A percentile compares a stretch with the other conserved stretches of the same genome.
These are phyloP conservation scores for Yamadazyma oceani DNA, from an alignment of 1,139 yeast species.

Conservation along the genomic window DNA sequence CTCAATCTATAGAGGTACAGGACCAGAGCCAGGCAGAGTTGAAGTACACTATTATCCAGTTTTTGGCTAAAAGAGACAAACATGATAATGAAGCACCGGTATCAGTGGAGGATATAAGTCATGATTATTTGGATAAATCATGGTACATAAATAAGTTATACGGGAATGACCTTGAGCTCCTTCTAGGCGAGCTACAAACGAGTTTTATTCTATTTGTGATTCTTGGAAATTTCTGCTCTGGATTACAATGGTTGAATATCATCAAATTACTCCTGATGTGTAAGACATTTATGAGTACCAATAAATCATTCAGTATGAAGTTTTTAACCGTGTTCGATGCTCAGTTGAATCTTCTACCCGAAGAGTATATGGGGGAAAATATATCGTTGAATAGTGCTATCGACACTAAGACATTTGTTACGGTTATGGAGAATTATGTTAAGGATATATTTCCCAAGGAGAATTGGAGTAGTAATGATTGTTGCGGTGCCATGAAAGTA, in stretches of 20 bases:
- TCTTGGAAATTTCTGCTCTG: constrained; percentile 31
- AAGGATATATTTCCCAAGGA: constrained; percentile 18
- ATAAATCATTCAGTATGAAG: constrained; percentile 15
- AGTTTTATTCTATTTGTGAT: constrained; percentile 26
- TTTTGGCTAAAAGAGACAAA: constrained; percentile 13
- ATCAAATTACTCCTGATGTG: constrained; percentile 26
- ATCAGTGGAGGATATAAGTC: constrained; percentile 17
- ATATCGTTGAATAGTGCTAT: constrained; percentile 18
- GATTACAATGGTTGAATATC: constrained; percentile 30
- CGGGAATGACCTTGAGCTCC: constrained; percentile 20
- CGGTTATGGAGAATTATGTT: constrained; percentile 22
- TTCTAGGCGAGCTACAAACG: constrained; percentile 28
- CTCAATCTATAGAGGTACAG: background rate
- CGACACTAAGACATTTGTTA: constrained; percentile 17
- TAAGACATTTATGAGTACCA: constrained; percentile 12
- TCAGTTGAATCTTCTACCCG: constrained; percentile 25
- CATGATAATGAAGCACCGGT: constrained; percentile 5
- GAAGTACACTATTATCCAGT: constrained; percentile 25
- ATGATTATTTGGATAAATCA: constrained; percentile 26
- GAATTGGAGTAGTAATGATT: constrained; percentile 12
- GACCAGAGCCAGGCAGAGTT: constrained; percentile 19
- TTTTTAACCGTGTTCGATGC: constrained; percentile 17
- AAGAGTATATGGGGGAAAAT: constrained; percentile 24
- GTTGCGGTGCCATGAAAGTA: constrained; percentile 24
- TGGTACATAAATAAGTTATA: constrained; percentile 27